Conservation (phyloP, 768 basidiomycete genomes). For the Gyrodon lividus region DNA sequence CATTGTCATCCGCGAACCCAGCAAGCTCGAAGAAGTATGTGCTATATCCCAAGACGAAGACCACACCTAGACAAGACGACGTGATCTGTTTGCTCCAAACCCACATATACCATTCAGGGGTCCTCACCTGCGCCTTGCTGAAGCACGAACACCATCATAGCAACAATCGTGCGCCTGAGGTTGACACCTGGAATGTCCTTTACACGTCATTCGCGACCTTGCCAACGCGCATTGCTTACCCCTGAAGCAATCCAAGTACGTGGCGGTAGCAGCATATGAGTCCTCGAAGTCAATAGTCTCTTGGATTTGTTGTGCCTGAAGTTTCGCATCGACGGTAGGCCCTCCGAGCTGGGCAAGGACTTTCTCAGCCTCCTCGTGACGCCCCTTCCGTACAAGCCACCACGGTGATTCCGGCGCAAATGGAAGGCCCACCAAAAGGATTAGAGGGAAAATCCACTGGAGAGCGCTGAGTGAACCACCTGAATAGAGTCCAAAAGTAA, state of each 20-base stretch:
- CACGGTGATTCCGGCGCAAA: constrained; percentile 34
- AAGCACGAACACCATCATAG: constrained; percentile 33
- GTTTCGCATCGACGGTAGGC: constrained; percentile 22
- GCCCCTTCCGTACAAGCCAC: constrained; percentile 35
- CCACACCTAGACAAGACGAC: constrained; percentile 18
- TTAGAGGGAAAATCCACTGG: constrained; percentile 34
- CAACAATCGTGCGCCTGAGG: constrained; percentile 24
- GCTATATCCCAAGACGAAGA: constrained; percentile 28
- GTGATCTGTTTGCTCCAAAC: background rate
- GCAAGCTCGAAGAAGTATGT: constrained; percentile 39
- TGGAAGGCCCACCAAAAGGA: constrained; percentile 29
- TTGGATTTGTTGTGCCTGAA: constrained; percentile 22
- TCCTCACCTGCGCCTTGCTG: constrained; percentile 25
- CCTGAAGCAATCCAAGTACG: constrained; percentile 33
- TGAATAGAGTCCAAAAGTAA: background rate
- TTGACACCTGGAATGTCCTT: constrained; percentile 17
- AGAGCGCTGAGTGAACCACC: constrained; percentile 16
- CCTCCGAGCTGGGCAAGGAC: constrained; percentile 21
- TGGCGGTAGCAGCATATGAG: constrained; percentile 24
- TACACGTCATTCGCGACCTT: background rate
- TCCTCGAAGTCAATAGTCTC: constrained; percentile 33
- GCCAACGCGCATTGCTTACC: constrained; percentile 12
- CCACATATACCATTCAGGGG: background rate
- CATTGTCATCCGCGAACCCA: constrained; percentile 26
- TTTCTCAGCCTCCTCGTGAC: constrained; percentile 22